Percentiles rank a stretch among this genome's conserved stretches.
Evolutionary conservation across 805 yeast species (phyloP).

Genomic region (Cyberlindnera meyerae): DNA sequence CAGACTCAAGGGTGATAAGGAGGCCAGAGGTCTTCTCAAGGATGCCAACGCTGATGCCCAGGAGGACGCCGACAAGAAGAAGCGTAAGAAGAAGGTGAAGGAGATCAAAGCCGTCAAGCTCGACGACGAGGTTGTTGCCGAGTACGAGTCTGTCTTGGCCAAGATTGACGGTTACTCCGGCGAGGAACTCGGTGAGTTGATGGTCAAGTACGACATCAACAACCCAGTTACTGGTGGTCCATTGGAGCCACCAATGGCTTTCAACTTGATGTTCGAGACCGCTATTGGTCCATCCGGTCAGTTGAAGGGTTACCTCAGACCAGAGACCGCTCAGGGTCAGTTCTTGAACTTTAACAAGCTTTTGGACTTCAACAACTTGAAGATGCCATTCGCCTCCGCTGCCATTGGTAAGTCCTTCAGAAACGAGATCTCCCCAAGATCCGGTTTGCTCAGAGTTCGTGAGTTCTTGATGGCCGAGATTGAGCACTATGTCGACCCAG

Average conservation of each 20-base stretch:
- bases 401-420: slow-evolving; percentile 98
- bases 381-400: slow-evolving; percentile 99
- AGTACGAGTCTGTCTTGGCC: slow-evolving; percentile 83
- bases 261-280: slow-evolving; percentile 98
- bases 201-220: slow-evolving; percentile 73
- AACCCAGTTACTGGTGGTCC: slow-evolving; percentile 89
- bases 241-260: slow-evolving; percentile 87
- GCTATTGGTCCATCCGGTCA: slow-evolving; percentile 99
- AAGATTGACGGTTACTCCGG: slow-evolving; percentile 96
- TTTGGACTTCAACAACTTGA: slow-evolving; percentile 91
- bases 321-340: slow-evolving; percentile 99
- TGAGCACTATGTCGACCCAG: slow-evolving; percentile 97
- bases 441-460: slow-evolving; percentile 95
- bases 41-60: slow-evolving; percentile 53
- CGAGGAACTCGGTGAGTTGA: slow-evolving; percentile 83
- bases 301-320: slow-evolving; percentile 91
- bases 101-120: slow-evolving; percentile 85
- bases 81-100: slow-evolving; percentile 94
- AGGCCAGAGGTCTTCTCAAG: slow-evolving; percentile 78
- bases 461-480: slow-evolving; percentile 99
- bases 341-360: slow-evolving; percentile 93
- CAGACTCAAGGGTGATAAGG: slow-evolving; percentile 93
- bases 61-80: slow-evolving; percentile 79
- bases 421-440: slow-evolving; percentile 97
- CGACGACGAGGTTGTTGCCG: slow-evolving; percentile 72